Conservation (phyloP, 805 yeast genomes). For the Candida morakotiae region DNA sequence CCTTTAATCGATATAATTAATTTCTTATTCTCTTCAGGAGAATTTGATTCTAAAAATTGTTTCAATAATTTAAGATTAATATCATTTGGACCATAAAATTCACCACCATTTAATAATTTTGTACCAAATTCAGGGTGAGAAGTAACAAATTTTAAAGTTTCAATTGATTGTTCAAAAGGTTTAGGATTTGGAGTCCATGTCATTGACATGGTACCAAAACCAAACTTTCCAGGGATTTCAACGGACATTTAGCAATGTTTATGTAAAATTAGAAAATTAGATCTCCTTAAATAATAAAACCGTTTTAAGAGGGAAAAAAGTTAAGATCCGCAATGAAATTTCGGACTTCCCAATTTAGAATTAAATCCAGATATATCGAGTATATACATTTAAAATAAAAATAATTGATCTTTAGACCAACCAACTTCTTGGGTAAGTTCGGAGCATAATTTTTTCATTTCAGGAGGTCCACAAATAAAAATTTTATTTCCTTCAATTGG, state of each 20-base stretch:
- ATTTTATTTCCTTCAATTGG: conserved; percentile 49
- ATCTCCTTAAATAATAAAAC: too few species aligned
- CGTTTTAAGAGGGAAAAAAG: not conserved
- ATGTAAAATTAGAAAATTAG: too few species aligned
- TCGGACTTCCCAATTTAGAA: conserved; percentile 7
- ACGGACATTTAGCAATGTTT: too few species aligned
- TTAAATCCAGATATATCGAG: not conserved
- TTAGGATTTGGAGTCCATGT: conserved; percentile 64
- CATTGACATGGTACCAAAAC: conserved; percentile 80
- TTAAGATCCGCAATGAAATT: not conserved
- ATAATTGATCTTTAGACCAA: conserved; percentile 51
- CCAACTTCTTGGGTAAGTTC: conserved; percentile 56
- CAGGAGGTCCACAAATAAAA: conserved; percentile 73
- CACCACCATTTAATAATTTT: conserved; percentile 67
- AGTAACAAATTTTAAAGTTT: conserved; percentile 40
- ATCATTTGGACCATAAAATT: conserved; percentile 60
- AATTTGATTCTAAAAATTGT: conserved; percentile 46
- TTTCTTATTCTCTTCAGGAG: conserved; percentile 53
- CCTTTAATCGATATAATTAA: conserved; percentile 70
- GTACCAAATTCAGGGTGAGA: conserved; percentile 47
- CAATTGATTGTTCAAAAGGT: conserved; percentile 50
- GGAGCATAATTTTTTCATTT: conserved; percentile 53
- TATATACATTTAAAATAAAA: conserved; percentile 39
- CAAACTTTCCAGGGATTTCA: conserved; percentile 33
- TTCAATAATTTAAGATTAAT: conserved; percentile 54